Conservation (phyloP, 768 basidiomycete species). For the Sarcodon aspratus region DNA sequence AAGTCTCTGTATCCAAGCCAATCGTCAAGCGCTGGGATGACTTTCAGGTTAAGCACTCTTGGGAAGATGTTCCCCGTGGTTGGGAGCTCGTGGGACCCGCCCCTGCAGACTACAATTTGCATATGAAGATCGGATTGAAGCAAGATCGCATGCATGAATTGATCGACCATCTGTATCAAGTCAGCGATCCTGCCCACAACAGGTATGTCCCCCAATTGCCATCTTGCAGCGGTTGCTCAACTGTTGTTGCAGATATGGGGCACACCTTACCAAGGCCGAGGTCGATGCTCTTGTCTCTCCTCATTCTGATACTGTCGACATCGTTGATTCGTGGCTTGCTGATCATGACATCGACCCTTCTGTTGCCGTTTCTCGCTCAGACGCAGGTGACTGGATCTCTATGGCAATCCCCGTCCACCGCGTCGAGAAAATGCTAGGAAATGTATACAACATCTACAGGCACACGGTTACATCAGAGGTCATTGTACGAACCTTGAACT, state of each 20-base stretch:
- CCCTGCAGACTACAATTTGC: slow-evolving; percentile 34
- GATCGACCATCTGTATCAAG: slow-evolving; percentile 39
- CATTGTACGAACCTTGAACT: slow-evolving; percentile 44
- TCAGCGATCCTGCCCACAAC: slow-evolving; percentile 41
- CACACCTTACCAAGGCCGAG: slow-evolving; percentile 49
- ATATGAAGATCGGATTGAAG: slow-evolving; percentile 48
- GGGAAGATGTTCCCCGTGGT: slow-evolving; percentile 38
- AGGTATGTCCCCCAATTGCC: slow-evolving; percentile 19
- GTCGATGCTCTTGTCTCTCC: slow-evolving; percentile 44
- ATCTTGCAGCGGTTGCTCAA: not conserved
- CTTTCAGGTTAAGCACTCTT: slow-evolving; percentile 37
- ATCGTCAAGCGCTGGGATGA: slow-evolving; percentile 38
- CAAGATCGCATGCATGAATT: slow-evolving; percentile 41
- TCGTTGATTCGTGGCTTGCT: slow-evolving; percentile 44
- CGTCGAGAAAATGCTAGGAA: slow-evolving; percentile 48
- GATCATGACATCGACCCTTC: slow-evolving; percentile 33
- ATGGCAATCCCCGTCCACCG: slow-evolving; percentile 39
- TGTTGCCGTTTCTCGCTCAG: slow-evolving; percentile 23
- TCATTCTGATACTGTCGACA: slow-evolving; percentile 33
- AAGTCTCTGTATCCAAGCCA: slow-evolving; percentile 25
- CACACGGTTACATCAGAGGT: slow-evolving; percentile 35
- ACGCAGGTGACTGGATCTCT: slow-evolving; percentile 48
- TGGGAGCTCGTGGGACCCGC: slow-evolving; percentile 37
- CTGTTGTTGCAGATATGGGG: slow-evolving; percentile 32
- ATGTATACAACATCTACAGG: slow-evolving; percentile 44